Evolutionary conservation across 2,329 filamentous ascomycete species (phyloP).

Genomic region (Allantophomopsis lycopodina): DNA sequence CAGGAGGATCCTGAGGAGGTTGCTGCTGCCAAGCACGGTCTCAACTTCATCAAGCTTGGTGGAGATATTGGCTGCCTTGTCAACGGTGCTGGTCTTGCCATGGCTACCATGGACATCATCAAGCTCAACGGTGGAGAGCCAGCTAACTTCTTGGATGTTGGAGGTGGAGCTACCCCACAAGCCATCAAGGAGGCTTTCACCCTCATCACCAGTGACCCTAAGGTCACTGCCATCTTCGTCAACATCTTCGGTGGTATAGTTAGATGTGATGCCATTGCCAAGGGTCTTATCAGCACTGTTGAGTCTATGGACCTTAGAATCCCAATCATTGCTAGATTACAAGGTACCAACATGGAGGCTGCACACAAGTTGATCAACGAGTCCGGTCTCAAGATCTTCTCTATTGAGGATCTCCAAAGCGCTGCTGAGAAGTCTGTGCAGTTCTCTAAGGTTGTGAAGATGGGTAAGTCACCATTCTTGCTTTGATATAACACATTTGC

Average conservation of each 20-base stretch:
- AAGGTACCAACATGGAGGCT: slow-evolving; percentile 96
- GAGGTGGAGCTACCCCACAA: slow-evolving; percentile 89
- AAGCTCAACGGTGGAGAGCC: slow-evolving; percentile 95
- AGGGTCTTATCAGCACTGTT: slow-evolving; percentile 89
- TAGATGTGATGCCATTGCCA: slow-evolving; percentile 91
- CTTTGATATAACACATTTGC: slow-evolving; percentile 4
- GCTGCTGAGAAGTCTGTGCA: slow-evolving; percentile 97
- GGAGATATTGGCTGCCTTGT: slow-evolving; percentile 98
- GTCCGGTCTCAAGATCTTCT: slow-evolving; percentile 98
- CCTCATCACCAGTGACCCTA: slow-evolving; percentile 95
- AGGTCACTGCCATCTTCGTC: slow-evolving; percentile 98
- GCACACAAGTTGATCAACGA: slow-evolving; percentile 92
- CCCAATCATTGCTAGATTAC: slow-evolving; percentile 90
- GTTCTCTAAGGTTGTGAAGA: slow-evolving; percentile 98
- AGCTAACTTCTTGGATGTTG: slow-evolving; percentile 98
- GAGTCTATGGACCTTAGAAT: slow-evolving; percentile 91
- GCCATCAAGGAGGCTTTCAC: slow-evolving; percentile 97
- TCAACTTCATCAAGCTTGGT: slow-evolving; percentile 99
- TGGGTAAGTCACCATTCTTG: slow-evolving; percentile 48
- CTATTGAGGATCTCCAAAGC: slow-evolving; percentile 92
- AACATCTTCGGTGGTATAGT: slow-evolving; percentile 99
- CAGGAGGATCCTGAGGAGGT: slow-evolving; percentile 98
- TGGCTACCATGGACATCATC: slow-evolving; percentile 99
- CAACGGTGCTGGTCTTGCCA: slow-evolving; percentile 96
- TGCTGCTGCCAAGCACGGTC: slow-evolving; percentile 81